Conservation (phyloP, 305 asterid species). For the Petunia hybrid region DNA sequence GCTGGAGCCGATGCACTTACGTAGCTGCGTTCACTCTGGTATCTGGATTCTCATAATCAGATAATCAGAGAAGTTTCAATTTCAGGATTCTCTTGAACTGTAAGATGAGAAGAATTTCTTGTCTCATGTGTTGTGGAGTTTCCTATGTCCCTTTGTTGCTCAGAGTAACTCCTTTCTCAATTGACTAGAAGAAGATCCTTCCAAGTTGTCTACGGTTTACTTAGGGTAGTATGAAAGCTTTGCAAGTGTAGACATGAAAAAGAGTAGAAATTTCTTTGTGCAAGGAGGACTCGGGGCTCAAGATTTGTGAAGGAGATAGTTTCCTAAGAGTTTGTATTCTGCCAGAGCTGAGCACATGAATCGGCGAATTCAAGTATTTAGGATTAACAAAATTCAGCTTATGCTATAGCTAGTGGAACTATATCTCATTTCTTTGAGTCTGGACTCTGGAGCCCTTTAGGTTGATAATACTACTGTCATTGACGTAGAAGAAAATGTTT, state of each 20-base stretch:
- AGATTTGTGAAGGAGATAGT: neutral
- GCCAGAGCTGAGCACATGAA: neutral
- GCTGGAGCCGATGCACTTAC: constrained; percentile 78
- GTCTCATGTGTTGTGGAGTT: neutral
- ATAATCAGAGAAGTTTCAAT: neutral
- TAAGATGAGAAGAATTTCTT: neutral
- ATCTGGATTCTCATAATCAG: constrained; percentile 1
- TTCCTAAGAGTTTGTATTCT: neutral
- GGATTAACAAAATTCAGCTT: neutral
- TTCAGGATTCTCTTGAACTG: neutral
- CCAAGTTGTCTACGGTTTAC: neutral
- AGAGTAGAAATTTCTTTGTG: constrained; percentile 10
- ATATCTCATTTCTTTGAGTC: constrained; percentile 2
- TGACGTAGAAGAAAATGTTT: neutral
- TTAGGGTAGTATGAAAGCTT: neutral
- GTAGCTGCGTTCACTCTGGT: constrained; percentile 31
- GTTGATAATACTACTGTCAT: neutral
- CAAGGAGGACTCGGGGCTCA: constrained; percentile 12
- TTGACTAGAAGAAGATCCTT: neutral
- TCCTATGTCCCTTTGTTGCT: neutral
- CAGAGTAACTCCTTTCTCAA: neutral
- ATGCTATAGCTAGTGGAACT: neutral
- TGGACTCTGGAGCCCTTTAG: neutral
- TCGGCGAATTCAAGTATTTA: neutral
- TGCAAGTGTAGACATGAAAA: constrained; percentile 2